Base-by-base conservation (phyloP, 202 grass and related monocot genomes). In the Musa balbisiana region DNA sequence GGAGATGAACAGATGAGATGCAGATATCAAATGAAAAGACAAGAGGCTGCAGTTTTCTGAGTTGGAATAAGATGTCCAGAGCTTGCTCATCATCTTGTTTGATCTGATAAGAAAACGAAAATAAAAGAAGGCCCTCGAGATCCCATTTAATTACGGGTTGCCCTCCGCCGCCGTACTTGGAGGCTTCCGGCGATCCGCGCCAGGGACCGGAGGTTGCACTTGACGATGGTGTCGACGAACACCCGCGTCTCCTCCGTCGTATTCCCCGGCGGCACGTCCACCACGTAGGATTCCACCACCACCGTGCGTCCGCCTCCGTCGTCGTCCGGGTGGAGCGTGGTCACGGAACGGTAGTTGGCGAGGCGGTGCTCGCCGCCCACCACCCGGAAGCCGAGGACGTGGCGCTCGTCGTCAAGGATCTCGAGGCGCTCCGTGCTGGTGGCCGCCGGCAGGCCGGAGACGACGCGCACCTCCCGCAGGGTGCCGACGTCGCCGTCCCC, bases 171-270 rank as follows among this genome's bases (percentile, higher is more conserved):
- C 33, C 4, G 33, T 6, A 6, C 33, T 43, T 43, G 33, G 79
- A 87, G 77, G 70, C 72, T 82, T 82, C 89, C 90, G 73, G 90
- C 82, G 50, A 84, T 92, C 64, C 79, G 82, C 49, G 90, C 90
- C 6, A 92, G 87, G 15, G 90, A 92, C 82, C 89, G 90, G 71
- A 92, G 90, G 80, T 92, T 92, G 87, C 90, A 92, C 80, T 77
- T 88, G 84, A 92, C 90, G 82, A 92, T 92, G 90, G 90, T 92
- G 84, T 89, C 90, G 53, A 83, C 87, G 86, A 92, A 92, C 52
- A 87, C 78, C 52, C 82, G 82, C 62, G 90, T 92, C 84, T 92
- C 90, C 23, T 92, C 90, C 69, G 77, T 75, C 5, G 90, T 92
- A 82, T 92, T 92, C 13, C 90, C 89, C 67, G 77, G 64, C 24